These are phyloP conservation scores for Ceratobasidium sp. DNA, from an alignment of 1,284 basidiomycete species.

Conservation along the genomic window DNA sequence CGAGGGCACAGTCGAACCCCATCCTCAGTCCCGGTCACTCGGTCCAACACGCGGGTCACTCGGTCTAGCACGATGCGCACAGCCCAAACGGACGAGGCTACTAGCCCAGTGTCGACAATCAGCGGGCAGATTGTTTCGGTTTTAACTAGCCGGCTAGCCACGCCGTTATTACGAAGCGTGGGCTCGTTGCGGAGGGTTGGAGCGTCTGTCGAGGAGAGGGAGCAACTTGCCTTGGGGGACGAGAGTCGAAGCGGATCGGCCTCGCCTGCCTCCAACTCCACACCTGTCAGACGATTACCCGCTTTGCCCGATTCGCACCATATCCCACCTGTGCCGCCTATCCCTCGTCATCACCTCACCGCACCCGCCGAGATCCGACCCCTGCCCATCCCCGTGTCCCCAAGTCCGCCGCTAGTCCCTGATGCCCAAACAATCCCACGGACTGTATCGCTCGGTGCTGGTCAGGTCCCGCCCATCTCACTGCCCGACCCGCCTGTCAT, in stretches of 20 bases:
- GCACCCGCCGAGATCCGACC: conserved; percentile 12
- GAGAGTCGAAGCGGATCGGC: neutral
- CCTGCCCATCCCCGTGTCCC: conserved; percentile 1
- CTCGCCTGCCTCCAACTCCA: too few species aligned
- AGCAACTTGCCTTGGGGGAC: neutral
- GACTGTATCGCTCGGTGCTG: neutral
- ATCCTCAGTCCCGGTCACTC: conserved; percentile 2
- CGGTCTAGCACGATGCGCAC: conserved; percentile 34
- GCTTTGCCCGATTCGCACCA: neutral
- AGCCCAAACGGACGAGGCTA: conserved; percentile 8
- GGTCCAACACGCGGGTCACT: conserved; percentile 24
- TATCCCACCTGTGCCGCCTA: conserved; percentile 2
- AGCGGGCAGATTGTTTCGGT: conserved; percentile 33
- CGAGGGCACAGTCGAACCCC: conserved; percentile 13
- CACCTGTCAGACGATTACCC: neutral
- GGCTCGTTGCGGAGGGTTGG: conserved; percentile 17
- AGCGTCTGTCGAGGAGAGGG: neutral
- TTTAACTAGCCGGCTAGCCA: conserved; percentile 5
- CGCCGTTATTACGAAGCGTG: conserved; percentile 24
- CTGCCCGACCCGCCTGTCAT: neutral
- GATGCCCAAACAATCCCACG: neutral
- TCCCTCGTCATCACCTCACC: conserved; percentile 6
- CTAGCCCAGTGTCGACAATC: conserved; percentile 13
- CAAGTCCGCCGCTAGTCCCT: conserved; percentile 8
- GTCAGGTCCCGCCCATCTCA: neutral